These are phyloP conservation scores for Linum lewisii DNA, from an alignment of 345 rosid species.

Conservation along the genomic window DNA sequence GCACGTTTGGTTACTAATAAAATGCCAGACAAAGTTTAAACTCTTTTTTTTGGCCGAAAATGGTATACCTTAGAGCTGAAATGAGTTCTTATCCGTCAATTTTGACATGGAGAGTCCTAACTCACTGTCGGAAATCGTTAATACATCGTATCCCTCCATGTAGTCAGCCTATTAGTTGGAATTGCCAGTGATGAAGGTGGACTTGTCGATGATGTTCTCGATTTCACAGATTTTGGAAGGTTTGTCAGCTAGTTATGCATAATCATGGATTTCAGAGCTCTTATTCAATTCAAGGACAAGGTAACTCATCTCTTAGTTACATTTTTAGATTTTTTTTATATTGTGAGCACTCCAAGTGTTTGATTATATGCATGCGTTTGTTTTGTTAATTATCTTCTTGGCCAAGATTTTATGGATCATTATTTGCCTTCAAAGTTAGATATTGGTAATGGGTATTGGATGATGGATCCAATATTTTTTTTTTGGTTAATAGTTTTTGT, in stretches of 20 bases:
- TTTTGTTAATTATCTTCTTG: too few species aligned
- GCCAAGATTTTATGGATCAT: too few species aligned
- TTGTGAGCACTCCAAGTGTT: not conserved
- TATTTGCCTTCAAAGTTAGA: too few species aligned
- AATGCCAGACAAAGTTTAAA: too few species aligned
- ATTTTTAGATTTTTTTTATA: not conserved
- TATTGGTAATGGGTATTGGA: too few species aligned
- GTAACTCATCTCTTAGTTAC: constrained; percentile 18
- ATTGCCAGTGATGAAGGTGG: constrained; percentile 92
- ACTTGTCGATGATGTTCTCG: constrained; percentile 67
- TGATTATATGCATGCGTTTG: not conserved
- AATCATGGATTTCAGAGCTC: constrained; percentile 64
- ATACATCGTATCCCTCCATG: constrained; percentile 72
- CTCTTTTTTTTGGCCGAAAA: constrained; percentile 10
- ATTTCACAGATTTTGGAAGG: constrained; percentile 89
- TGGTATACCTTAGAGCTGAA: constrained; percentile 7
- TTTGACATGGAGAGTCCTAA: constrained; percentile 69
- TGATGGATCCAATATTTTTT: too few species aligned
- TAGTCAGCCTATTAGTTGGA: constrained; percentile 75
- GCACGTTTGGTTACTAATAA: too few species aligned
- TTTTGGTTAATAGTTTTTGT: too few species aligned
- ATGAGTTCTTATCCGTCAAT: constrained; percentile 33
- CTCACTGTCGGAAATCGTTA: constrained; percentile 63
- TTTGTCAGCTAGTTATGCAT: constrained; percentile 75
- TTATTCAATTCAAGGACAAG: constrained; percentile 76